These are phyloP conservation scores for Coemansia sp. DNA, from an alignment of 371 early-diverging fungal genomes.

Conservation along the genomic window DNA sequence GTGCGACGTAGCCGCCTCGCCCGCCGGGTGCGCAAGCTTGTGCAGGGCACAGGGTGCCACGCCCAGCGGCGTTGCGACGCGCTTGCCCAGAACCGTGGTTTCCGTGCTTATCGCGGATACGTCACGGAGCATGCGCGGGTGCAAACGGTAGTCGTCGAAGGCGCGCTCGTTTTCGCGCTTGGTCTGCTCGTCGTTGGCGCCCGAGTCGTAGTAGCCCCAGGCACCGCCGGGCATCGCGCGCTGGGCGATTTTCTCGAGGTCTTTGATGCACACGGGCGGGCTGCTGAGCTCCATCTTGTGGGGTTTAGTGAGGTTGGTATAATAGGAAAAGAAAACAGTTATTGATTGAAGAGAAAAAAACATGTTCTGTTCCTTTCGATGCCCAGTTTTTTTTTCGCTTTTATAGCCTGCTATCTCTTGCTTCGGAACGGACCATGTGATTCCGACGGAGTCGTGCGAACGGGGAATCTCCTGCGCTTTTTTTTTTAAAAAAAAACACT, in stretches of 20 bases:
- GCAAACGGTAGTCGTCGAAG: slow-evolving; percentile 51
- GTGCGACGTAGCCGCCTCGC: slow-evolving; percentile 57
- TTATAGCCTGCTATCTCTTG: neutral
- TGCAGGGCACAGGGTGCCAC: slow-evolving; percentile 59
- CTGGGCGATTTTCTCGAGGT: slow-evolving; percentile 40
- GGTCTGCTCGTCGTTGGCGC: slow-evolving; percentile 83
- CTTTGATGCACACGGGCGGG: slow-evolving; percentile 44
- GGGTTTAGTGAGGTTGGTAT: neutral
- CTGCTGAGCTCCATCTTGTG: slow-evolving; percentile 10
- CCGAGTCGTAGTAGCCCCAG: slow-evolving; percentile 85
- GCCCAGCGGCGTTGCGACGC: slow-evolving; percentile 52
- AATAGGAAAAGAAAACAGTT: neutral
- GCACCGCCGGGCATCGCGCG: slow-evolving; percentile 52
- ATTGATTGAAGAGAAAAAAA: neutral
- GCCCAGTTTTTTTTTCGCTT: neutral
- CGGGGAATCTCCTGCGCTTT: too few relatives aligned
- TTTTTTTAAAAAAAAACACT: too few relatives aligned
- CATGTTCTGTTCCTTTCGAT: too few relatives aligned
- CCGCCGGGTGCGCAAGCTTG: slow-evolving; percentile 60
- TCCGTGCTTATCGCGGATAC: slow-evolving; percentile 64
- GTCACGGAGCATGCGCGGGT: slow-evolving; percentile 76
- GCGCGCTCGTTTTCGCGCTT: slow-evolving; percentile 70
- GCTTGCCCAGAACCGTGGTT: slow-evolving; percentile 64
- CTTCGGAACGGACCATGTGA: too few relatives aligned
- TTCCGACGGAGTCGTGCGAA: too few relatives aligned